A percentile compares a stretch with the other conserved stretches of the same genome.
Evolutionary conservation across 345 rosid species (phyloP).

Genomic region (Rhodamnia rubescens): DNA sequence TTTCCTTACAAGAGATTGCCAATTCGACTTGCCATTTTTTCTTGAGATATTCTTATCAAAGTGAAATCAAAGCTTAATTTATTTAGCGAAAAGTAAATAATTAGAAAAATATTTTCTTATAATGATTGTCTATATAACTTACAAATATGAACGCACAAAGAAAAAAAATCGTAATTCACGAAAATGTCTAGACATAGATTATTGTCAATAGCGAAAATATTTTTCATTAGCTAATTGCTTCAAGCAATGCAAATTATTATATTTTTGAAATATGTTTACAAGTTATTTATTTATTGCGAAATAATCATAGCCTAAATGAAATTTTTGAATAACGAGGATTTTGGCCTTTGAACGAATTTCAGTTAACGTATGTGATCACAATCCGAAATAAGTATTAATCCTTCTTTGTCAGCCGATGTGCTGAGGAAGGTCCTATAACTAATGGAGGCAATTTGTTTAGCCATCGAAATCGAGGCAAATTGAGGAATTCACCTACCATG

Average conservation of each 20-base stretch:
- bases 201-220: too few species aligned
- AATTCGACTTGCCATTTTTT: not conserved
- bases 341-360: not conserved
- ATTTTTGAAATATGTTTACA: too few species aligned
- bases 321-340: not conserved
- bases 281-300: not conserved
- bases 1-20: not conserved
- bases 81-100: fast-evolving
- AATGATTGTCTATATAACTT: not conserved
- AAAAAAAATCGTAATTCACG: not conserved
- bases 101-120: fast-evolving
- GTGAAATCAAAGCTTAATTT: not conserved
- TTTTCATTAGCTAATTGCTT: too few species aligned
- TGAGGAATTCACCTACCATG: not conserved
- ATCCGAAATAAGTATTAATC: not conserved
- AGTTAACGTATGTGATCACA: not conserved
- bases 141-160: fast-evolving
- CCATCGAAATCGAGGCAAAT: not conserved
- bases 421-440: not conserved
- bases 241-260: too few species aligned
- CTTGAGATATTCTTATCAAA: not conserved
- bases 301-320: not conserved
- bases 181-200: too few species aligned
- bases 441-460: not conserved
- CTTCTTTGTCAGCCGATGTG: not conserved